These are phyloP conservation scores for Aspergillus uvarum DNA, from an alignment of 2,329 filamentous ascomycete genomes.

Conservation along the genomic window DNA sequence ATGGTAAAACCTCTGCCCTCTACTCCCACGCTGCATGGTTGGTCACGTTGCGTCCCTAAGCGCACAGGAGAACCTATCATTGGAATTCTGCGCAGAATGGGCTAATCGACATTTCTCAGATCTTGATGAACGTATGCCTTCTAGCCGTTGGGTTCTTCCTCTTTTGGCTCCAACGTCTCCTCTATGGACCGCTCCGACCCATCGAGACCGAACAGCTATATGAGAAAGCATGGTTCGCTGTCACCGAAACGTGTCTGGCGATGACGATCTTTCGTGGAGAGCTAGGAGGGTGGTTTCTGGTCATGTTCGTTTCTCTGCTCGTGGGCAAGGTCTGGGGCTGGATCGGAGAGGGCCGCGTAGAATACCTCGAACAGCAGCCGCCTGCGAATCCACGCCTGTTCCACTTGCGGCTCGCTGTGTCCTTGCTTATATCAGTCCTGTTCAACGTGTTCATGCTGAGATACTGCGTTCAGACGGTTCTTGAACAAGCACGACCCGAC, in stretches of 20 bases:
- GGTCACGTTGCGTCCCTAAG: too few species aligned
- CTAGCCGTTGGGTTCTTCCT: constrained; percentile 77
- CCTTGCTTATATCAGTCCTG: constrained; percentile 72
- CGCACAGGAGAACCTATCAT: background rate
- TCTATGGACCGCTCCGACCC: constrained; percentile 85
- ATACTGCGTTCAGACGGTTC: constrained; percentile 78
- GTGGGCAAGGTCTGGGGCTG: constrained; percentile 98
- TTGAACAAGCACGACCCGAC: constrained; percentile 83
- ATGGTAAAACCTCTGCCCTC: constrained; percentile 57
- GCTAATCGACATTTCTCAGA: constrained; percentile 51
- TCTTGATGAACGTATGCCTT: constrained; percentile 86
- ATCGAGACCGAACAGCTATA: constrained; percentile 97
- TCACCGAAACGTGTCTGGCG: constrained; percentile 92
- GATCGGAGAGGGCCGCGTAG: constrained; percentile 93
- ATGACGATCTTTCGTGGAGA: constrained; percentile 99
- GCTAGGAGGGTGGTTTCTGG: constrained; percentile 87
- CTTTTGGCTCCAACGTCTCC: constrained; percentile 82
- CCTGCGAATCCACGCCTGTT: constrained; percentile 85
- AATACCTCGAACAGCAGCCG: constrained; percentile 92
- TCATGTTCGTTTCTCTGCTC: constrained; percentile 92
- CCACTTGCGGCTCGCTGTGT: constrained; percentile 76
- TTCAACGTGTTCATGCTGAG: constrained; percentile 79
- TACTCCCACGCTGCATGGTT: background rate
- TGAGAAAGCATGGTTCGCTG: constrained; percentile 96
- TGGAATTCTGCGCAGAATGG: background rate